Percentiles rank a stretch among this genome's conserved stretches.
phyloP scores from a whole-genome alignment of 2,329 filamentous ascomycete species.

The Diaporthe ampelina region DNA sequence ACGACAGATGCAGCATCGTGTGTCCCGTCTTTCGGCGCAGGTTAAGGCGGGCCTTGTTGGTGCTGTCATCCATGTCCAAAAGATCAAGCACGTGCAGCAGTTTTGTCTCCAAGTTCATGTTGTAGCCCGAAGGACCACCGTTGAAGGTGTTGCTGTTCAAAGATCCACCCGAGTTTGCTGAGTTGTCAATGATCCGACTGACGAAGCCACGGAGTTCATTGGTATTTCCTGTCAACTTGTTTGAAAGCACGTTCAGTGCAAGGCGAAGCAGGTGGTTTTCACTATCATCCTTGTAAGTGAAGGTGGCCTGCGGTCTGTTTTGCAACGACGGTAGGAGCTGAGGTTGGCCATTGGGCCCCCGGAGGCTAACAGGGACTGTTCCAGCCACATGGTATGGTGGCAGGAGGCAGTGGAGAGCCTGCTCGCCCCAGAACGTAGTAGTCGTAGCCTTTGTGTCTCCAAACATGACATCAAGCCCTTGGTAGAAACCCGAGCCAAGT shows the following conservation, averaged over 20 bases:
- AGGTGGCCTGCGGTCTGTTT: constrained; percentile 62
- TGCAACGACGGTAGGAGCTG: constrained; percentile 48
- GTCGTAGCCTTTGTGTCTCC: constrained; percentile 75
- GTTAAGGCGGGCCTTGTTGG: constrained; percentile 77
- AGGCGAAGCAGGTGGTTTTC: constrained; percentile 78
- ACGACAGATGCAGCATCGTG: constrained; percentile 85
- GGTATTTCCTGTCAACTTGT: constrained; percentile 75
- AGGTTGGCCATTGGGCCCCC: constrained; percentile 59
- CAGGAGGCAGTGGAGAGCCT: constrained; percentile 83
- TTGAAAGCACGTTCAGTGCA: constrained; percentile 74
- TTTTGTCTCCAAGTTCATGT: constrained; percentile 71
- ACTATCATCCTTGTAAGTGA: constrained; percentile 82
- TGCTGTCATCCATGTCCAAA: constrained; percentile 82
- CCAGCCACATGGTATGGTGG: constrained; percentile 79
- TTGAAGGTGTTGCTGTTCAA: constrained; percentile 52
- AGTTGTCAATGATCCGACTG: constrained; percentile 68
- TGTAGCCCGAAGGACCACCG: constrained; percentile 42
- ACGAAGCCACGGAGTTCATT: constrained; percentile 74
- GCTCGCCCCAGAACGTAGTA: constrained; percentile 85
- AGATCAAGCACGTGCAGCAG: constrained; percentile 83
- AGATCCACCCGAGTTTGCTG: constrained; percentile 58
- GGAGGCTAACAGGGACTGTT: constrained; percentile 79
- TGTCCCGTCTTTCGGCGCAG: constrained; percentile 76
- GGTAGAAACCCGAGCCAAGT: constrained; percentile 84
- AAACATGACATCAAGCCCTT: constrained; percentile 86